Percentiles rank a stretch among this genome's conserved stretches.
Evolutionary conservation across 1,284 basidiomycete genomes (phyloP).

Genomic region (Leccinum laetum): DNA sequence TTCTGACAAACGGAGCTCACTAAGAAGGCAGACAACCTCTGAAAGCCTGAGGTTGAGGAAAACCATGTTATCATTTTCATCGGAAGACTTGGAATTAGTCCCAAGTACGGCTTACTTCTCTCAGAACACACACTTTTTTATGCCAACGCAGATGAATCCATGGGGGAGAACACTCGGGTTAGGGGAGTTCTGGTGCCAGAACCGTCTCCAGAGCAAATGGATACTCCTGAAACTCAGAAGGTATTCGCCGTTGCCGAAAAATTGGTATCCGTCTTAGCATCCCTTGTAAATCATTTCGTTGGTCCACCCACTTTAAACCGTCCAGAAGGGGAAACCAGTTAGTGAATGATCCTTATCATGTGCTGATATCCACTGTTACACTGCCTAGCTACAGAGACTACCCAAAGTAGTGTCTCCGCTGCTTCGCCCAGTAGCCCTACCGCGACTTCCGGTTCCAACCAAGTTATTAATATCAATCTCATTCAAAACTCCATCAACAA

Average conservation of each 20-base stretch:
- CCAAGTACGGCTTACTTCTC: slow-evolving; percentile 8
- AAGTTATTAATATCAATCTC: background rate
- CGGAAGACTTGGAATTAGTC: background rate
- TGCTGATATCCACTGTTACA: background rate
- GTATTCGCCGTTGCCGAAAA: background rate
- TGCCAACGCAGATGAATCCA: background rate
- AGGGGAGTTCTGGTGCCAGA: background rate
- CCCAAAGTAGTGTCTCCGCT: background rate
- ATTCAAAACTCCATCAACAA: slow-evolving; percentile 9
- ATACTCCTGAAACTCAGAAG: background rate
- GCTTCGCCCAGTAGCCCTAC: slow-evolving; percentile 10
- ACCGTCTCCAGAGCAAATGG: slow-evolving; percentile 3
- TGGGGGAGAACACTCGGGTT: background rate
- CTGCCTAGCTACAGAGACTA: background rate
- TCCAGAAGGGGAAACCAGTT: slow-evolving; percentile 5
- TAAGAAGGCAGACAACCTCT: slow-evolving; percentile 12
- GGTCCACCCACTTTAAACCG: background rate
- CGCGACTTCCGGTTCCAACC: background rate
- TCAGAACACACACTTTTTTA: background rate
- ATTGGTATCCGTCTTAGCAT: background rate
- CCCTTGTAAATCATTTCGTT: background rate
- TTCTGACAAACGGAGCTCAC: background rate
- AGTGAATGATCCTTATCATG: background rate
- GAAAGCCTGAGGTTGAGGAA: slow-evolving; percentile 2
- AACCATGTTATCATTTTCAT: slow-evolving; percentile 3